A percentile compares a stretch with the other conserved stretches of the same genome.
Evolutionary conservation across 352 stramenopile genomes (phyloP).

Genomic region (Phytophthora pinifolia): DNA sequence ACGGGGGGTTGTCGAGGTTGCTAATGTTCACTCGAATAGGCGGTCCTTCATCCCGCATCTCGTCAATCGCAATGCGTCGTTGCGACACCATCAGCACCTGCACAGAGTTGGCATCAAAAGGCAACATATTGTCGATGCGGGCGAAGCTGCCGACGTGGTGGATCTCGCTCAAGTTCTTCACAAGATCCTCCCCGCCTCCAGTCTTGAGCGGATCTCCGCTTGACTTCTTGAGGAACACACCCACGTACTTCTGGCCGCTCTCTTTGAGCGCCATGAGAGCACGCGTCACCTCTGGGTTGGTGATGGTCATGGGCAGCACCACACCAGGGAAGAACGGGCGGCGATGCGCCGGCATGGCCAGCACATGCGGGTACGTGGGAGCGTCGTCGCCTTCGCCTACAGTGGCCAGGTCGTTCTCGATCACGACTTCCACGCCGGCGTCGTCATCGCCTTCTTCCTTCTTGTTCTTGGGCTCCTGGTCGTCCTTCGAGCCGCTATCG

Average conservation of each 20-base stretch:
- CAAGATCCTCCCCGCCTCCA: slow-evolving; percentile 78
- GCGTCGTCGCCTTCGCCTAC: slow-evolving; percentile 69
- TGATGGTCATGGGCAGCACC: slow-evolving; percentile 85
- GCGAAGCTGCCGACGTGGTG: slow-evolving; percentile 96
- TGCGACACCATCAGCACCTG: slow-evolving; percentile 91
- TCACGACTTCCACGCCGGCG: slow-evolving; percentile 51
- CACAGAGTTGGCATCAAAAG: slow-evolving; percentile 72
- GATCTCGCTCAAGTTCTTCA: slow-evolving; percentile 92
- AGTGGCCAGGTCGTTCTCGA: slow-evolving; percentile 57
- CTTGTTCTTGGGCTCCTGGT: slow-evolving; percentile 23
- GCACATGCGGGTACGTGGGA: slow-evolving; percentile 69
- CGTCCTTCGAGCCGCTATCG: slow-evolving; percentile 21
- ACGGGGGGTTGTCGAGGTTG: slow-evolving; percentile 68
- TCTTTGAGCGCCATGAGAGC: slow-evolving; percentile 88
- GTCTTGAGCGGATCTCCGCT: slow-evolving; percentile 35
- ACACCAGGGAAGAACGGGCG: slow-evolving; percentile 84
- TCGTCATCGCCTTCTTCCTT: slow-evolving; percentile 12
- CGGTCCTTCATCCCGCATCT: slow-evolving; percentile 59
- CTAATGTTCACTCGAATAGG: slow-evolving; percentile 71
- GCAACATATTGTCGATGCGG: slow-evolving; percentile 92
- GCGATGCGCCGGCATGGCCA: slow-evolving; percentile 75
- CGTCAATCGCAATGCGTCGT: slow-evolving; percentile 81
- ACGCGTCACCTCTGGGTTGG: slow-evolving; percentile 84
- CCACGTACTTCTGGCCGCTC: slow-evolving; percentile 90
- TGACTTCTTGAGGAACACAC: slow-evolving; percentile 93